phyloP scores from a whole-genome alignment of 129 eudicot genomes.

The Helichrysum umbraculigerum region DNA sequence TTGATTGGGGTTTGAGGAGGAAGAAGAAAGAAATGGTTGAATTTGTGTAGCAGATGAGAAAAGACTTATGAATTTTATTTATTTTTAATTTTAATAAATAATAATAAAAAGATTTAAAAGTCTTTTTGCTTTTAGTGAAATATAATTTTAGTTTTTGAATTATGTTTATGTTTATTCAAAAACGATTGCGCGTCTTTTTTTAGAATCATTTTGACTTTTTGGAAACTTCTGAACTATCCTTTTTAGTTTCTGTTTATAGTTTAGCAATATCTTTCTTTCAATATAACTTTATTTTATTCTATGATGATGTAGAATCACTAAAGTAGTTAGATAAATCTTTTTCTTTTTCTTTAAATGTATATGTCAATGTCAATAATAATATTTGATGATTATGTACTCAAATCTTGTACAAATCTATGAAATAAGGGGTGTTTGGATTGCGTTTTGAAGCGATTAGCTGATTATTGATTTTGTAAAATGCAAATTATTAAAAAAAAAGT shows the following conservation, averaged over 20 bases:
- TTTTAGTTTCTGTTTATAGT: neutral
- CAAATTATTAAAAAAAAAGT: too few species aligned
- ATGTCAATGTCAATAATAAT: too few species aligned
- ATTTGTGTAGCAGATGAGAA: slow-evolving; percentile 36
- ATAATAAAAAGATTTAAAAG: too few species aligned
- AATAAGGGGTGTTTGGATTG: too few species aligned
- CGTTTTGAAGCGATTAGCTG: too few species aligned
- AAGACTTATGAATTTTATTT: neutral
- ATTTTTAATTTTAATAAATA: neutral
- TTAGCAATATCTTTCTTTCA: neutral
- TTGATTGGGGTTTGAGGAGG: slow-evolving; percentile 14
- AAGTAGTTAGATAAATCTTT: too few species aligned
- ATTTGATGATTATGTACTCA: too few species aligned
- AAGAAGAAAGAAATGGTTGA: slow-evolving; percentile 34
- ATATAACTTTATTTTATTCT: too few species aligned
- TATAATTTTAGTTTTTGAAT: neutral
- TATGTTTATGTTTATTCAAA: slow-evolving; percentile 3
- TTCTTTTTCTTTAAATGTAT: too few species aligned
- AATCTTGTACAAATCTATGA: too few species aligned
- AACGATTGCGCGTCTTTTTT: slow-evolving; percentile 27
- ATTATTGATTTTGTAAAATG: too few species aligned
- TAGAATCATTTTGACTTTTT: slow-evolving; percentile 31
- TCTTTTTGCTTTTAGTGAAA: neutral
- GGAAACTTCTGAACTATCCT: slow-evolving; percentile 4
- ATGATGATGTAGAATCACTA: too few species aligned